Evolutionary conservation across 768 basidiomycete genomes (phyloP).

Genomic region (Ramaria sp.): DNA sequence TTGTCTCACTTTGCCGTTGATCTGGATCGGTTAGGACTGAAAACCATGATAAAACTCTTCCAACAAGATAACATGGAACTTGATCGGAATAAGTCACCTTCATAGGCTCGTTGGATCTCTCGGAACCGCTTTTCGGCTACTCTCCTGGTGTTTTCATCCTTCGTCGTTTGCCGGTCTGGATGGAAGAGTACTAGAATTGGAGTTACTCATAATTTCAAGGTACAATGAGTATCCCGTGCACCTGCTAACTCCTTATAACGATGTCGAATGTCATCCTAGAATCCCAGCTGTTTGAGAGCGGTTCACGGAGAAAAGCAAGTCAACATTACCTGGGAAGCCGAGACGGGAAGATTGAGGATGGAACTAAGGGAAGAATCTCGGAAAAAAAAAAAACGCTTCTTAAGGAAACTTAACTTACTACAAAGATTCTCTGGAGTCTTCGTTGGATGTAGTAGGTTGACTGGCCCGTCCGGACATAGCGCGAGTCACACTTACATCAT

Average conservation of each 20-base stretch:
- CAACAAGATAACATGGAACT: background rate
- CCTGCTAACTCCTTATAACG: conserved; percentile 55
- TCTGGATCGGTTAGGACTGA: conserved; percentile 65
- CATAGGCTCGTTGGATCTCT: conserved; percentile 74
- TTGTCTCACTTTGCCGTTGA: conserved; percentile 36
- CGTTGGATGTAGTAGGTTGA: background rate
- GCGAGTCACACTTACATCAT: background rate
- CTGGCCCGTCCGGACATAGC: background rate
- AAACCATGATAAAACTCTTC: background rate
- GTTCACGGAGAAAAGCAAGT: background rate
- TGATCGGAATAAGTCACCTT: conserved; percentile 34
- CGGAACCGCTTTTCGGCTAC: conserved; percentile 60
- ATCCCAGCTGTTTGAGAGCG: background rate
- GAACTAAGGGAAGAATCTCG: conserved; percentile 27
- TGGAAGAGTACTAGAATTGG: conserved; percentile 51
- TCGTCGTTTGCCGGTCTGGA: conserved; percentile 62
- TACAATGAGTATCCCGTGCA: background rate
- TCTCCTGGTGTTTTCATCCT: conserved; percentile 38
- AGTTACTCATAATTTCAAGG: background rate
- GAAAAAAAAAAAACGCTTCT: background rate
- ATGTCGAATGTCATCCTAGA: conserved; percentile 59
- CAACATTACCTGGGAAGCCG: conserved; percentile 34
- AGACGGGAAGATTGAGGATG: conserved; percentile 58
- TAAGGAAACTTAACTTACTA: conserved; percentile 6
- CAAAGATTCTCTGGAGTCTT: conserved; percentile 7